Percentiles rank a stretch among this genome's conserved stretches.
Evolutionary conservation across 192 early-diverging fungal genomes (phyloP).

Genomic region (Coemansia sp.): DNA sequence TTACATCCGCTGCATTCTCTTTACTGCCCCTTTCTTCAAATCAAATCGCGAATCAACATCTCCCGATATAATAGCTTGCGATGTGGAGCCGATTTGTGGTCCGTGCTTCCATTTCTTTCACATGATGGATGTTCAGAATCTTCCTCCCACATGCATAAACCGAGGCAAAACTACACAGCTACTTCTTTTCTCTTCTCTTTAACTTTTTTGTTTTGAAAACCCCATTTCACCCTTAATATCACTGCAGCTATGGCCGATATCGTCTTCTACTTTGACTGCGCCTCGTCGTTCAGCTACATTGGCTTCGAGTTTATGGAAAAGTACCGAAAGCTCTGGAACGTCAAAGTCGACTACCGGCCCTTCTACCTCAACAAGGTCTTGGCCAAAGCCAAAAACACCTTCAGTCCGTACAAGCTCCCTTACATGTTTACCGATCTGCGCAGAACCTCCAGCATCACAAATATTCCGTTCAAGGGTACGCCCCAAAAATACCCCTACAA

Average conservation of each 20-base stretch:
- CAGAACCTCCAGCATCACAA: slow-evolving; percentile 34
- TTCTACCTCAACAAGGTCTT: slow-evolving; percentile 30
- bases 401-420: slow-evolving; percentile 40
- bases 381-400: slow-evolving; percentile 32
- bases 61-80: too few relatives aligned
- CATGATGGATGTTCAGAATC: too few relatives aligned
- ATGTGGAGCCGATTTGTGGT: too few relatives aligned
- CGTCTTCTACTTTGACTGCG: slow-evolving; percentile 47
- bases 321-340: slow-evolving; percentile 37
- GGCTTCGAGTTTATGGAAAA: slow-evolving; percentile 54
- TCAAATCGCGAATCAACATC: too few relatives aligned
- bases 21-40: too few relatives aligned
- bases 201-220: neutral
- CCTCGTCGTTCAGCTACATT: slow-evolving; percentile 46
- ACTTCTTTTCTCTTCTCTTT: neutral
- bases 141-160: too few relatives aligned
- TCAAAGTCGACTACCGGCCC: slow-evolving; percentile 44
- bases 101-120: too few relatives aligned
- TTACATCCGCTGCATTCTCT: too few relatives aligned
- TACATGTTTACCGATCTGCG: slow-evolving; percentile 33
- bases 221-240: too few relatives aligned
- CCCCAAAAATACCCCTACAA: slow-evolving; percentile 41
- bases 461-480: slow-evolving; percentile 41
- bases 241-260: slow-evolving; percentile 13
- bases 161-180: too few relatives aligned